Base-by-base conservation (phyloP, 192 early-diverging fungal genomes). In the Thoreauomyces humboldtii region DNA sequence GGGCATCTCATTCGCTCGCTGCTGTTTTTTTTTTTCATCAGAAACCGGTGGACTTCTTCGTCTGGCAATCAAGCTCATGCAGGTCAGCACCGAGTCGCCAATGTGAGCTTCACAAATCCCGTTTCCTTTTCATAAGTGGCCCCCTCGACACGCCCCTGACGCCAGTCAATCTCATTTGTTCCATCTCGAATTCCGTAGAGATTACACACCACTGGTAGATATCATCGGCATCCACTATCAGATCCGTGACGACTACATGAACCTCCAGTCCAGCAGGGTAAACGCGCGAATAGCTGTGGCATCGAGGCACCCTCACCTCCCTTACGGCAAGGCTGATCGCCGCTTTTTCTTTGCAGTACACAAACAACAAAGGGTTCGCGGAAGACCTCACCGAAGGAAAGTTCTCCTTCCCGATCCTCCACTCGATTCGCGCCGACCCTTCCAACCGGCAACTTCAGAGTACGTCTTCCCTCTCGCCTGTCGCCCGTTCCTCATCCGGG, bases 321-420 rank as follows among this genome's bases (percentile, higher is more conserved):
- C n/a, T n/a, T n/a, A n/a, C n/a, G n/a, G n/a, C n/a, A n/a, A n/a
- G n/a, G n/a, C n/a, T n/a, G n/a, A n/a, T n/a, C n/a, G n/a, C n/a
- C n/a, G n/a, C n/a, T n/a, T n/a, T n/a, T 25, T n/a, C n/a, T n/a
- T n/a, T 50, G 1, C 66, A 92, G 83, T 99, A 96, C 66, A 79
- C 87, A 5, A 87, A 91, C 50, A 93, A 91, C 72, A 99, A 99
- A 74, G 97, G 97, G 25, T 99, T 90, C 71, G 96, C 95, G 65
- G 97, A 99, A 77, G 97, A 99, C 68, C 73, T 99, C 43, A 95
- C 94, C 0, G 97, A 99, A 79, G 97, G 97, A 70, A 99, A 99
- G 79, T 99, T 96, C 72, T 96, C 93, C 12, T 99, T 91, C 73
- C 91, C 92, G 15, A 85, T 98, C 60, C 90, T 94, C 29, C 93